These are phyloP conservation scores for Kluyveromyces nonfermentans DNA, from an alignment of 805 yeast species.

Conservation along the genomic window DNA sequence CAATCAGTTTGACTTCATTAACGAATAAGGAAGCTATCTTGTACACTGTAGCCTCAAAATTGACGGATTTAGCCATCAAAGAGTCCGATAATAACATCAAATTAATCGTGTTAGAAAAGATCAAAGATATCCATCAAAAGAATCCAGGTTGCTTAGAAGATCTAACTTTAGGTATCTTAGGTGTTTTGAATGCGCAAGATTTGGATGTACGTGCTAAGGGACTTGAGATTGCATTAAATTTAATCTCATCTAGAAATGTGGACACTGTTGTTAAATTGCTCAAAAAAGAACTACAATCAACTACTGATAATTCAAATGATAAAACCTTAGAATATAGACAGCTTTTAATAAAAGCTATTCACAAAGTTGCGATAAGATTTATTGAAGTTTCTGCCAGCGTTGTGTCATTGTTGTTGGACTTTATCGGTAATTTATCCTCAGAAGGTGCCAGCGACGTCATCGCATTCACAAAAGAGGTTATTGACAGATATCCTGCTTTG, in stretches of 20 bases:
- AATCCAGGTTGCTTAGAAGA: conserved; percentile 82
- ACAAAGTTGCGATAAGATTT: conserved; percentile 77
- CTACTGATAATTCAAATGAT: conserved; percentile 61
- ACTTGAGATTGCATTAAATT: conserved; percentile 67
- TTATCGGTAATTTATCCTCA: conserved; percentile 75
- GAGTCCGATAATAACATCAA: conserved; percentile 96
- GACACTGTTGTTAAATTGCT: conserved; percentile 88
- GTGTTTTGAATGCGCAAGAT: conserved; percentile 82
- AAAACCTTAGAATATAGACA: conserved; percentile 82
- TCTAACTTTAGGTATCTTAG: conserved; percentile 72
- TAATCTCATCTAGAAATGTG: conserved; percentile 80
- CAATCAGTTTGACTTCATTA: conserved; percentile 61
- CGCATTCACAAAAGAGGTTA: conserved; percentile 86
- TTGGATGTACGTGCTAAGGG: conserved; percentile 86
- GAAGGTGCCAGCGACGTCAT: conserved; percentile 84
- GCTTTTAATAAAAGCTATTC: conserved; percentile 77
- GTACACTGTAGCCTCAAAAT: conserved; percentile 71
- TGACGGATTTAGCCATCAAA: conserved; percentile 78
- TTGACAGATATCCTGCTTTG: conserved; percentile 80
- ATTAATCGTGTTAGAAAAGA: conserved; percentile 80
- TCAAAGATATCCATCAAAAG: conserved; percentile 60
- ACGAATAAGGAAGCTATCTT: conserved; percentile 58
- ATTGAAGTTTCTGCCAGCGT: conserved; percentile 88
- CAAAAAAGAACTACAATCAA: conserved; percentile 79
- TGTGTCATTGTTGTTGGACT: conserved; percentile 78